Evolutionary conservation across 306 rosid species (phyloP).

Genomic region (Luffa aegyptiaca): DNA sequence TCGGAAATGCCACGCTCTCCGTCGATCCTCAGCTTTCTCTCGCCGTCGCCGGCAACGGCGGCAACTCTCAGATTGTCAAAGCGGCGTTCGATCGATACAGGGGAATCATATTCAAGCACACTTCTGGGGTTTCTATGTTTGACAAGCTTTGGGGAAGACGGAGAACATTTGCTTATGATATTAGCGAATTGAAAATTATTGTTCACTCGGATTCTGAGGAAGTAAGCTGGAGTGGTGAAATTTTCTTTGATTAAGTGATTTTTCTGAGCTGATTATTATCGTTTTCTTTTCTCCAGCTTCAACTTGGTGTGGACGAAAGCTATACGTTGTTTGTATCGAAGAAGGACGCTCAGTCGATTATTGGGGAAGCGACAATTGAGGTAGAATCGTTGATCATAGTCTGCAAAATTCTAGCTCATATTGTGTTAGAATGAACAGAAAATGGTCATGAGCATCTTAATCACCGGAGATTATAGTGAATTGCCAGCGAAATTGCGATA

Average conservation of each 20-base stretch:
- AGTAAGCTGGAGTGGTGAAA: conserved; percentile 16
- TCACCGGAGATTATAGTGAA: not conserved
- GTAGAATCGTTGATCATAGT: conserved; percentile 19
- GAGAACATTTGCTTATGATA: conserved; percentile 22
- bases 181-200: conserved; percentile 37
- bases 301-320: conserved; percentile 92
- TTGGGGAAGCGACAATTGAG: conserved; percentile 57
- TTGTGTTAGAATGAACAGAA: not conserved
- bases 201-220: conserved; percentile 48
- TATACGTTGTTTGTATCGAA: conserved; percentile 48
- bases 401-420: not conserved
- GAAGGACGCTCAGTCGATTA: conserved; percentile 34
- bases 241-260: not conserved
- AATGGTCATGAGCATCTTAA: not conserved
- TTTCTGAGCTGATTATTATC: not conserved
- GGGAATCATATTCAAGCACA: conserved; percentile 54
- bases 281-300: conserved; percentile 42
- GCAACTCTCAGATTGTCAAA: conserved; percentile 30
- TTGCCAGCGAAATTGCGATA: not conserved
- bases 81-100: conserved; percentile 69
- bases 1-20: conserved; percentile 46
- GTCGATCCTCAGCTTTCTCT: conserved; percentile 67
- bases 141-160: conserved; percentile 26
- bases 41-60: conserved; percentile 30
- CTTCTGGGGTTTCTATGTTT: conserved; percentile 16